Base-by-base conservation (phyloP, 106 monocot genomes). In the Alisma plantagoaquatica region DNA sequence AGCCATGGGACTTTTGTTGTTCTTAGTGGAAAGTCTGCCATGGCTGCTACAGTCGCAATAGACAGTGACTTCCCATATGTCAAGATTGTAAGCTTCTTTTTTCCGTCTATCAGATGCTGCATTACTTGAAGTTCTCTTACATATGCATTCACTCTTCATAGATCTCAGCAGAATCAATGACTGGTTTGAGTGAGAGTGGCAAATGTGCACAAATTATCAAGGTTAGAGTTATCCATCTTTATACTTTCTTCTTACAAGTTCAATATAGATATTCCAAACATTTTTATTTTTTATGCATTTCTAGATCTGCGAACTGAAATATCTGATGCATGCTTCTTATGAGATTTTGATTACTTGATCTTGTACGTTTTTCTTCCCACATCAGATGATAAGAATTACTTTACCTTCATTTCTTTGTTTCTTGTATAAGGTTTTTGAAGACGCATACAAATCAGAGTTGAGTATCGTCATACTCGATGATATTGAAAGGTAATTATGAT, bases 401-500 rank as follows among this genome's bases (percentile, higher is more conserved):
- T 50, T 25, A 20, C 23, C 22, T 22, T 2, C 19, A 23, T 18
- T 41, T 10, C 12, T 57, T 46, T 46, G 29, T 3, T 19, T 53
- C 2, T 27, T 74, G 27, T 50, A n/a, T n/a, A n/a, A 98, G 96
- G 96, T 98, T 27, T 96, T 98, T 73, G 96, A 98, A 74, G 96
- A 98, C 76, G 96, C 96, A 47, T 98, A 98, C 59, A 89, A 70
- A 63, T 98, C 96, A 51, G 81, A 81, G 45, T 65, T 84, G 50
- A 88, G 94, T 76, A 82, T 98, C 49, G 70, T 98, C 33, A 73
- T 98, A 64, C 96, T 98, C 65, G 89, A 98, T 71, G 96, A 85
- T 60, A 89, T 98, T 49, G 96, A 98, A 70, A 98, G 96, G 96
- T 98, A 60, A n/a, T n/a, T n/a, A n/a, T n/a, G n/a, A n/a, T n/a